Evolutionary conservation across 768 basidiomycete genomes (phyloP).

Genomic region (Leccinum subgranulosum): DNA sequence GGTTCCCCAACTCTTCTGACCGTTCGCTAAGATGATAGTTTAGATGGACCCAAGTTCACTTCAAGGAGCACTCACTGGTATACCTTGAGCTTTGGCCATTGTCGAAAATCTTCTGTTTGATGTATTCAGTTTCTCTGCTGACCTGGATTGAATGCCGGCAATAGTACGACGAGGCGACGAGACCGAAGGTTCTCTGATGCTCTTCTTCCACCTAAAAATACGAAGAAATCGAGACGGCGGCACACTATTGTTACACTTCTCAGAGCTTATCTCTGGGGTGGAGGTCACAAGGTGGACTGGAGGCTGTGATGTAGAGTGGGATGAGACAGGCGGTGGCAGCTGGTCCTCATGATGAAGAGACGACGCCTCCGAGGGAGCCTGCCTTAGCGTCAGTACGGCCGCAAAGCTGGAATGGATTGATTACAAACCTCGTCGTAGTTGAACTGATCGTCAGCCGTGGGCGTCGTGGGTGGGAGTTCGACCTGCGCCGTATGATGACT

Average conservation of each 20-base stretch:
- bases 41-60: background rate
- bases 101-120: background rate
- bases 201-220: background rate
- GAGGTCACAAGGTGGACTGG: background rate
- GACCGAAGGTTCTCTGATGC: background rate
- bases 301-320: background rate
- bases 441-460: too few relatives aligned
- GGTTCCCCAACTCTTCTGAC: too few relatives aligned
- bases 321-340: background rate
- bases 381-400: too few relatives aligned
- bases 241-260: background rate
- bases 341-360: too few relatives aligned
- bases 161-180: background rate
- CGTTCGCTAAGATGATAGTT: too few relatives aligned
- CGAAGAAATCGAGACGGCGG: background rate
- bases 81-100: background rate
- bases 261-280: too few relatives aligned
- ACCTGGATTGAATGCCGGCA: background rate
- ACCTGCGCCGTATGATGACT: too few relatives aligned
- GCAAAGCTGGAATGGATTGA: too few relatives aligned
- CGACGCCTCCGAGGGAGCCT: too few relatives aligned
- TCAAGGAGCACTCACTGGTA: background rate
- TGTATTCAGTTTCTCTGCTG: background rate
- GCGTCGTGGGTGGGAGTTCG: too few relatives aligned
- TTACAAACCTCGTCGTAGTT: too few relatives aligned